Base-by-base conservation (phyloP, 225 moss, liverwort and hornwort genomes). In the Sphagnum tenellum region DNA sequence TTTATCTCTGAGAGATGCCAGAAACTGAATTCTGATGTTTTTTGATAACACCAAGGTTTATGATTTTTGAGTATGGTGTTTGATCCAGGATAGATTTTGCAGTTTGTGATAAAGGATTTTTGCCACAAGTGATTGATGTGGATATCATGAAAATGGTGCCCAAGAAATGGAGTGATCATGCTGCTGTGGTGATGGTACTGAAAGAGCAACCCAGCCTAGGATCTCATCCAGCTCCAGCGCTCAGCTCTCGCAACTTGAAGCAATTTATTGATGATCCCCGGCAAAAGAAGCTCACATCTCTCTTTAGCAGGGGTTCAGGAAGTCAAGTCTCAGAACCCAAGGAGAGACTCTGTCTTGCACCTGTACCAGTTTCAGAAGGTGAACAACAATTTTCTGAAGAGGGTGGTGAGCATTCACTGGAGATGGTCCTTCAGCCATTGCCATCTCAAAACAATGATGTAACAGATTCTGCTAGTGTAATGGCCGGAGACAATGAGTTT, bases 231-330 rank as follows among this genome's bases (percentile, higher is more conserved):
- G 66, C 86, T 12, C 79, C 88, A 50, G 67, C 78, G 48, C 72
- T 91, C 74, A 88, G 88, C 70, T 91, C 91, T 63, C 78, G 86
- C 51, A 91, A 84, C 66, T 88, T 91, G 82, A 91, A 84, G 73
- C 83, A 74, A 63, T 88, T 91, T 66, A 83, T 76, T 64, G 91
- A 82, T 64, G 91, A 91, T 72, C 86, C 74, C 71, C 79, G 88
- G 48, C 88, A 88, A 71, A 89, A 81, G 70, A 91, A 91, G 64
- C 84, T 91, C 44, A 91, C 88, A 14, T 57, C 83, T 3, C 84
- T 91, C 59, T 91, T 91, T 58, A 77, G 63, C 60, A 78, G 79
- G 62, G 79, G 84, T 55, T 2, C 55, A 10, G 82, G 72, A 57
- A 73, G 67, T 67, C 79, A 76, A 63, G 66, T 66, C 50, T 56